These are phyloP conservation scores for Diplodia seriata DNA, from an alignment of 2,329 filamentous ascomycete species.

Conservation along the genomic window DNA sequence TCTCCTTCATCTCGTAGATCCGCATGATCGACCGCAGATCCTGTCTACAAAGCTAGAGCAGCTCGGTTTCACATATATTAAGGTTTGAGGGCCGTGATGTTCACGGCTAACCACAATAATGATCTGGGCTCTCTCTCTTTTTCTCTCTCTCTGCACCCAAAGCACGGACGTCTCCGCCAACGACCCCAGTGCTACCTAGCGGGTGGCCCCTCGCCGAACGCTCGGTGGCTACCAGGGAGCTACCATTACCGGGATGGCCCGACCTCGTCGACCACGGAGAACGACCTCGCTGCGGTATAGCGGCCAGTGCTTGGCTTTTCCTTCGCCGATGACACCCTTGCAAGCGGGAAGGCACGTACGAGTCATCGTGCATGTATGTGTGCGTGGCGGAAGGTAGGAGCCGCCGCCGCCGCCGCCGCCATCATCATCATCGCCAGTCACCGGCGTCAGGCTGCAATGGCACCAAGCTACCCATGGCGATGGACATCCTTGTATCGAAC, in stretches of 20 bases:
- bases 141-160: neutral
- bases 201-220: neutral
- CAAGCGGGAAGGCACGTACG: neutral
- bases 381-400: neutral
- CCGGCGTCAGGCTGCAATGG: neutral
- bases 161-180: neutral
- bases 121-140: neutral
- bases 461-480: neutral
- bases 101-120: neutral
- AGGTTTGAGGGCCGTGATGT: neutral
- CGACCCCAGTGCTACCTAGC: no score
- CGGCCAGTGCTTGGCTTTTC: slow-evolving; percentile 6
- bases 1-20: neutral
- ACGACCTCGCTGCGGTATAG: neutral
- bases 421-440: no score
- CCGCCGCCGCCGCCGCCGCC: no score
- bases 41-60: neutral
- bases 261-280: neutral
- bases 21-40: neutral
- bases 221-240: neutral
- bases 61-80: neutral
- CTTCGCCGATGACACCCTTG: neutral
- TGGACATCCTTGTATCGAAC: neutral
- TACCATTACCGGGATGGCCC: neutral
- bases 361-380: neutral